Conservation (phyloP, 2,329 filamentous ascomycete genomes). For the Emergomyces pasteurianus region DNA sequence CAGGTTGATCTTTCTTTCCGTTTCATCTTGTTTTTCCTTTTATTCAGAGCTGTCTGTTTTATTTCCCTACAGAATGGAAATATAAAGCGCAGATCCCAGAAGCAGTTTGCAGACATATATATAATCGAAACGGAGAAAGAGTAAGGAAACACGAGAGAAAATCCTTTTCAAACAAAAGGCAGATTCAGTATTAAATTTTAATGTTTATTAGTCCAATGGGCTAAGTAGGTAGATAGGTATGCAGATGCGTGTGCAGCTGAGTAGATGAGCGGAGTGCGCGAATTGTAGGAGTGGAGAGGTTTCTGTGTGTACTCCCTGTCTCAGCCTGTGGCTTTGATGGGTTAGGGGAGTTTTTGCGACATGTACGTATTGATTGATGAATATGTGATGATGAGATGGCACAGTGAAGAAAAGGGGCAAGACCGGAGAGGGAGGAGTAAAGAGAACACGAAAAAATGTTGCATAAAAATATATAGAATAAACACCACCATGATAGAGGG, state of each 20-base stretch:
- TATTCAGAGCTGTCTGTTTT: too few species aligned
- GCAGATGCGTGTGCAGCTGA: neutral
- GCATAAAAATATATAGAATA: neutral
- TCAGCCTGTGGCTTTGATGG: neutral
- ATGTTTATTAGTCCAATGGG: neutral
- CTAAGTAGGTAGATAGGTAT: neutral
- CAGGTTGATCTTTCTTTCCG: too few species aligned
- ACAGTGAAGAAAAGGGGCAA: too few species aligned
- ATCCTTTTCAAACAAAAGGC: neutral
- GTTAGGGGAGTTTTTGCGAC: neutral
- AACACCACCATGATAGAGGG: neutral
- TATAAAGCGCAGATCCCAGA: too few species aligned
- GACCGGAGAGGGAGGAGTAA: neutral
- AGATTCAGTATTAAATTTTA: neutral
- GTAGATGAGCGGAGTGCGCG: neutral
- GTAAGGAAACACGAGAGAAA: neutral
- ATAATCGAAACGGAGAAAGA: too few species aligned
- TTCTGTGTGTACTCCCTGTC: neutral
- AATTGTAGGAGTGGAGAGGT: neutral
- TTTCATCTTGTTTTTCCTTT: too few species aligned
- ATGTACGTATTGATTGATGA: neutral
- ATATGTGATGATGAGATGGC: neutral
- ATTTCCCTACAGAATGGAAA: too few species aligned
- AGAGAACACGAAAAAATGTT: neutral
- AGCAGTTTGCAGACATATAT: too few species aligned